These are phyloP conservation scores for Spongospora subterranea DNA, from an alignment of 208 protist genomes.

Conservation along the genomic window DNA sequence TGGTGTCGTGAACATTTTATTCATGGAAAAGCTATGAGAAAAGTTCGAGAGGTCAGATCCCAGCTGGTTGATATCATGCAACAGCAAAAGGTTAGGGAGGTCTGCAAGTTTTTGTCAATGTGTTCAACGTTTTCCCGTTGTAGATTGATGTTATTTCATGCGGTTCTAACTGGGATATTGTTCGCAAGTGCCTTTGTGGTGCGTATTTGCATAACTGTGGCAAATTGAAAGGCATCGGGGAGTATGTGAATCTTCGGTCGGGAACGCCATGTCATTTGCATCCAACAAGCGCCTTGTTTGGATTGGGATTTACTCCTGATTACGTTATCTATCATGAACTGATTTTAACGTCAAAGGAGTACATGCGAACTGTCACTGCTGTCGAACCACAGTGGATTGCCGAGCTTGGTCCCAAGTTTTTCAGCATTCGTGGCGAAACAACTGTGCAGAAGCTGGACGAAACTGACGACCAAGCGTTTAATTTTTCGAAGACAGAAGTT, in stretches of 20 bases:
- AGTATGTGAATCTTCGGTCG: constrained; percentile 95
- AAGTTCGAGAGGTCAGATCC: constrained; percentile 89
- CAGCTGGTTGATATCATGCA: constrained; percentile 95
- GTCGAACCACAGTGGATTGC: constrained; percentile 97
- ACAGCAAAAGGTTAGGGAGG: neutral
- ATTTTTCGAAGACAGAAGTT: neutral
- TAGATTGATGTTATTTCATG: constrained; percentile 33
- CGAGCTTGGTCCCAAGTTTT: constrained; percentile 86
- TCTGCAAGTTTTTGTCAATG: no score
- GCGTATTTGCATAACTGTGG: constrained; percentile 95
- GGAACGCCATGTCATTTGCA: constrained; percentile 94
- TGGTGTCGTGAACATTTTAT: constrained; percentile 97
- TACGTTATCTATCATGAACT: constrained; percentile 99
- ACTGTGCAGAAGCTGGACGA: neutral
- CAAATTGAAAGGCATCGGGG: constrained; percentile 88
- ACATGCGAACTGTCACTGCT: constrained; percentile 85
- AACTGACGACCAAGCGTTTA: neutral
- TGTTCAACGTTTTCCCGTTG: no score
- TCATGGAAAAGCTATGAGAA: constrained; percentile 85
- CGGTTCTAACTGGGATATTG: constrained; percentile 81
- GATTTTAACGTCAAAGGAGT: constrained; percentile 93
- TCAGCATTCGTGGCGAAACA: constrained; percentile 71
- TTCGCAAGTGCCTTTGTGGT: constrained; percentile 88
- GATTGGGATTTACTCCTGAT: constrained; percentile 90
- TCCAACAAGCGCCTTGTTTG: constrained; percentile 94